A percentile compares a stretch with the other conserved stretches of the same genome.
Evolutionary conservation across 768 basidiomycete genomes (phyloP).

Genomic region (Gautieria morchelliformis): DNA sequence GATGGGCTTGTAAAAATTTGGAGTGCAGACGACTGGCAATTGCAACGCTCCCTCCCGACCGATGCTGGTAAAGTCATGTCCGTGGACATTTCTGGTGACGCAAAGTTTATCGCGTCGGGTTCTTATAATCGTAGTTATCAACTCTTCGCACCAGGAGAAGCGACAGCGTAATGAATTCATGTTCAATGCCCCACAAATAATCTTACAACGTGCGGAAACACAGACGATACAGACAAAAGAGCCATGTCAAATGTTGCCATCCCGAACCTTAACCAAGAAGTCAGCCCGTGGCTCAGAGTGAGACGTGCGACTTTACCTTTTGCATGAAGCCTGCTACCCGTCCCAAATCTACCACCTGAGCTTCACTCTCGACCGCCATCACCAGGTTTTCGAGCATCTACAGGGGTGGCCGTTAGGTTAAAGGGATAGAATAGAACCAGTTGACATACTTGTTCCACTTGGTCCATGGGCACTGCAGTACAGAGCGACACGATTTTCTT

Average conservation of each 20-base stretch:
- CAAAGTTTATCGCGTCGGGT: slow-evolving; percentile 75
- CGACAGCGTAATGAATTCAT: slow-evolving; percentile 14
- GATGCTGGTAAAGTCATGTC: slow-evolving; percentile 99
- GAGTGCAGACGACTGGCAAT: slow-evolving; percentile 97
- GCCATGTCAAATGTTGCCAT: slow-evolving; percentile 28
- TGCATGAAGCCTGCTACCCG: slow-evolving; percentile 89
- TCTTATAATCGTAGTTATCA: slow-evolving; percentile 95
- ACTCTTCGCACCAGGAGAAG: slow-evolving; percentile 74
- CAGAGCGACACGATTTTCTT: slow-evolving; percentile 86
- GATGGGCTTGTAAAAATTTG: slow-evolving; percentile 94
- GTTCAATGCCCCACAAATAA: neutral
- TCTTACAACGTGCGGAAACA: neutral
- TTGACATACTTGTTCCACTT: slow-evolving; percentile 79
- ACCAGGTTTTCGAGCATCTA: slow-evolving; percentile 82
- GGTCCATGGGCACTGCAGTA: slow-evolving; percentile 76
- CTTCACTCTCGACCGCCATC: slow-evolving; percentile 81
- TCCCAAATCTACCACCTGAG: slow-evolving; percentile 70
- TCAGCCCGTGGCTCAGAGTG: neutral
- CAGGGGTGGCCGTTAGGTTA: slow-evolving; percentile 6
- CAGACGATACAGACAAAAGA: neutral
- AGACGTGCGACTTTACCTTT: slow-evolving; percentile 40
- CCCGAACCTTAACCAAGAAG: slow-evolving; percentile 25
- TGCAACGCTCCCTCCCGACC: slow-evolving; percentile 78
- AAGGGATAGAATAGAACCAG: neutral
- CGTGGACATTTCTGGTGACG: slow-evolving; percentile 82